Evolutionary conservation across 192 early-diverging fungal species (phyloP), one percentile per base, ranked within the genome.

Genomic region (Backusella circina): DNA sequence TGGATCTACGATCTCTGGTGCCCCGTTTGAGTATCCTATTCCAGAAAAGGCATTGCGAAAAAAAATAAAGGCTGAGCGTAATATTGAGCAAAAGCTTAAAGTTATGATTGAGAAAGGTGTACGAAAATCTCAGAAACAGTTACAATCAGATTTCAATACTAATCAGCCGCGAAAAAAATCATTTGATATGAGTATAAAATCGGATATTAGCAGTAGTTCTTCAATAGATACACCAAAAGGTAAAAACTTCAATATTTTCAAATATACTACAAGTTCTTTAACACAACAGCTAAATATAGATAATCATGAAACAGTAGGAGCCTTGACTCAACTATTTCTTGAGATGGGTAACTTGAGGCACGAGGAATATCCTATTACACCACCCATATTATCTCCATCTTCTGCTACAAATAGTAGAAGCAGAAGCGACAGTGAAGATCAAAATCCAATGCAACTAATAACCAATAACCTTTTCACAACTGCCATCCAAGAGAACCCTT

Each of bases 61-160:
- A 18, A 70, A 70, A 30, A 30, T 41, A 2, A 41, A 31, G 13
- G 41, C 39, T 2, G 69, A 70, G 23, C 16, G 33, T 16, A 44
- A 21, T 6, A 70, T 47, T 30, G 69, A 70, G 9, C 69, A 70
- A 18, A 70, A 70, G 26, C 37, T 70, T 28, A 38, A 70, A 70
- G n/a, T 70, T 5, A 70, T 70, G 69, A 21, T 70, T 16, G 69
- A 70, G 37, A 70, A 70, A 70, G 69, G 39, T 18, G 69, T 47
- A 12, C 37, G 41, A 30, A 38, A 41, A 70, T 70, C 69, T 31
- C 37, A 70, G 28, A 70, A 70, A n/a, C 69, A 70, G 7, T 30
- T 70, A 9, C 69, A 47, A 70, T 18, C 23, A 26, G 69, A 41
- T 30, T 16, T 44, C 3, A 47, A 47, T 61, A 61, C 21, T 28